Percentiles rank a stretch among this genome's conserved stretches.
These are phyloP conservation scores for Hymenoscyphus occultus DNA, from an alignment of 2,329 filamentous ascomycete genomes.

Conservation along the genomic window DNA sequence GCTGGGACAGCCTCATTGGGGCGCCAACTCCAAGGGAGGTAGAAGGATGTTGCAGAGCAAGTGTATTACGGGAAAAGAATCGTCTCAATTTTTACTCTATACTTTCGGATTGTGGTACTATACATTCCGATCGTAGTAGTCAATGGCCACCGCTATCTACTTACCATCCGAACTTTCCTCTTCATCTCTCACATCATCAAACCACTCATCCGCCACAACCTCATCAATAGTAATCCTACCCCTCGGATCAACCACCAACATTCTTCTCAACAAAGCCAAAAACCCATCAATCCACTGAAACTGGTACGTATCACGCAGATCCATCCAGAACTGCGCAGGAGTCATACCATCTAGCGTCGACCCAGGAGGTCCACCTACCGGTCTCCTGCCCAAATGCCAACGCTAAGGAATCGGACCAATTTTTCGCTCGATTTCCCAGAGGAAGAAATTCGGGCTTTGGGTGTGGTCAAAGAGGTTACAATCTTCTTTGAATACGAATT, in stretches of 20 bases:
- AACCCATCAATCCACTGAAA: neutral
- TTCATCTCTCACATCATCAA: neutral
- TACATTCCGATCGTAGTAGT: no score
- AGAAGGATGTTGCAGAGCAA: no score
- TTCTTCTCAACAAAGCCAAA: neutral
- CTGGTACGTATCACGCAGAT: neutral
- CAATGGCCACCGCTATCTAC: no score
- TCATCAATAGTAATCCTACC: neutral
- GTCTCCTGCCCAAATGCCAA: neutral
- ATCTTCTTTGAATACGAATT: neutral
- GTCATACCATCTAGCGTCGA: neutral
- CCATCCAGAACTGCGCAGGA: neutral
- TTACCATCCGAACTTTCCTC: no score
- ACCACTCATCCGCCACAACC: neutral
- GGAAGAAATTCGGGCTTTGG: neutral
- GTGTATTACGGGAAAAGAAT: no score
- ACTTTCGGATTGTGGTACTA: no score
- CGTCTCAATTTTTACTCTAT: no score
- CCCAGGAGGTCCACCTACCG: neutral
- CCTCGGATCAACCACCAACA: neutral
- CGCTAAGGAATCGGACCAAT: neutral
- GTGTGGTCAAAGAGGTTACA: neutral
- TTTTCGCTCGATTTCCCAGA: neutral
- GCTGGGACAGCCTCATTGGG: no score
- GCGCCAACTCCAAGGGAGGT: no score